Evolutionary conservation across 805 yeast genomes (phyloP).

Genomic region (Metschnikowia gruessii): DNA sequence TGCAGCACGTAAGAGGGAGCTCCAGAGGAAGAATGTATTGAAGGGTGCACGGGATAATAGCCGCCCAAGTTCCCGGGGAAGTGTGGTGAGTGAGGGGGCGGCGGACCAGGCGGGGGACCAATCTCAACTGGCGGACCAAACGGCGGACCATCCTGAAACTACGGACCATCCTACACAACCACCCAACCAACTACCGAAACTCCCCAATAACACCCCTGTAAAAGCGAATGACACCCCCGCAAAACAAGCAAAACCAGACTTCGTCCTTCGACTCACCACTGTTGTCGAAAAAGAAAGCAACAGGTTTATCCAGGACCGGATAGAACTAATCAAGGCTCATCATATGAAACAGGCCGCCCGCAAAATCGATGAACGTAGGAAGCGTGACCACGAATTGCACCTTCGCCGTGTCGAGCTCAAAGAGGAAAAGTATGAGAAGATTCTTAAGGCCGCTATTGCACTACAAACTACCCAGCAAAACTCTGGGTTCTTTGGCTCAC

Average conservation of each 20-base stretch:
- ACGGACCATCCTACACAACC: too few relatives aligned
- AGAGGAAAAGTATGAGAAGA: conserved; percentile 40
- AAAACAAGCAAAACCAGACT: conserved; percentile 19
- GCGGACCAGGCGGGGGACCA: too few relatives aligned
- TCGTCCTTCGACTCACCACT: conserved; percentile 26
- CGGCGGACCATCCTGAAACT: too few relatives aligned
- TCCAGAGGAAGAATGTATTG: conserved; percentile 12
- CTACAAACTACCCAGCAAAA: conserved; percentile 22
- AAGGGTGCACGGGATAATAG: background rate
- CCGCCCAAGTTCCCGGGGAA: too few relatives aligned
- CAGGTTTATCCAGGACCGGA: conserved; percentile 37
- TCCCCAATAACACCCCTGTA: too few relatives aligned
- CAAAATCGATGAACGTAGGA: conserved; percentile 38
- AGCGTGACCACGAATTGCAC: conserved; percentile 39
- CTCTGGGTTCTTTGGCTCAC: conserved; percentile 30
- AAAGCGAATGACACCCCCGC: too few relatives aligned
- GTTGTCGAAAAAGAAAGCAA: conserved; percentile 38
- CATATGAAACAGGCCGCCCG: conserved; percentile 37
- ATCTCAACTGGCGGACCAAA: too few relatives aligned
- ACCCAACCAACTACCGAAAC: too few relatives aligned
- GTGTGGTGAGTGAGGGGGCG: too few relatives aligned
- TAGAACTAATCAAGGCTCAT: conserved; percentile 36
- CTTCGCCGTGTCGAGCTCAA: conserved; percentile 33
- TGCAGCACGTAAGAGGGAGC: conserved; percentile 29
- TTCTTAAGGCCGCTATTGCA: conserved; percentile 27